Evolutionary conservation across 2,329 filamentous ascomycete genomes (phyloP), one percentile per base, ranked within the genome.

Genomic region (Thelonectria rubi): DNA sequence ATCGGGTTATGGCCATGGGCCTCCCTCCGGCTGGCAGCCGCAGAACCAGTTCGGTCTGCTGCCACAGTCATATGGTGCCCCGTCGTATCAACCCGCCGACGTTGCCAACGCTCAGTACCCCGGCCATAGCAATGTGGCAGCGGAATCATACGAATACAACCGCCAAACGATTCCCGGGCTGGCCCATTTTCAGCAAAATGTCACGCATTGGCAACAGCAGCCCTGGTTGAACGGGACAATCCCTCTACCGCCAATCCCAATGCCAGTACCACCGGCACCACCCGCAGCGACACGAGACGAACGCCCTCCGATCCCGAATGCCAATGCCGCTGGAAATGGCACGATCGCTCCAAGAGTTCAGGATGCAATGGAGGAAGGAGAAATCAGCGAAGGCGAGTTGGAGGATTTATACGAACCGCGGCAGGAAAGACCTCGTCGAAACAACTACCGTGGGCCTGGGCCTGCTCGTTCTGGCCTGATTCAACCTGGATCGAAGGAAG

Each of bases 371-470:
- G 91, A 95, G 71, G 92, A 96, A 70, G 91, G 91, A 15, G 92
- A 96, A 74, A 75, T 95, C 30, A 91, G 87, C 65, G 92, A 94
- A 69, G 85, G 82, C 17, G 88, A 90, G 68, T 81, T 84, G 50
- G 84, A 87, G 51, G 84, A 87, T 67, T 69, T 83, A 2, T 87
- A 87, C 63, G 83, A 86, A 50, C 80, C 82, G 10, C 60, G 55
- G 14, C 65, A 66, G 15, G 51, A 56, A 17, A 65, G 62, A 10
- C 56, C 63, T 5, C 37, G 30, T 8, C 54, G 49, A 21, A 30
- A 26, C 45, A 46, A 26, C 6, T 18, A 39, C 5, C 18, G 15
- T 10, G 20, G 15, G 5, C 30, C 18, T 1, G 15, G 20, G 17
- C n/a, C 5, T 18, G 17, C 32, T 12, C 26, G 24, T 30, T 37